A percentile compares a stretch with the other conserved stretches of the same genome.
phyloP scores from a whole-genome alignment of 129 eudicot genomes.

The Artemisia annua region DNA sequence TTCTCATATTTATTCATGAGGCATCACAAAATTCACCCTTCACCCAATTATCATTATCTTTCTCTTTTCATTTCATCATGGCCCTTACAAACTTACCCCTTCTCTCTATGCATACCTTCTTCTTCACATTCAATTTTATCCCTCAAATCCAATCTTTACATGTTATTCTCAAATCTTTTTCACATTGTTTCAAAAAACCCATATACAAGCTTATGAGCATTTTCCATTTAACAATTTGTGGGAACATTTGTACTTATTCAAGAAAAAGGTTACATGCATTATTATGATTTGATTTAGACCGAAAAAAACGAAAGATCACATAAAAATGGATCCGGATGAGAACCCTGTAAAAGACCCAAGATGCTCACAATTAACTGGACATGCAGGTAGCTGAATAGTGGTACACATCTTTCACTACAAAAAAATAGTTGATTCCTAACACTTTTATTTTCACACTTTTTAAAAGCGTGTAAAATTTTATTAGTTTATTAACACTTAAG shows the following conservation, averaged over 20 bases:
- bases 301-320: neutral
- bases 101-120: slow-evolving; percentile 18
- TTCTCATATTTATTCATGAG: slow-evolving; percentile 34
- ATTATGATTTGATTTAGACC: neutral
- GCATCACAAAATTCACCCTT: slow-evolving; percentile 28
- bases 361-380: slow-evolving; percentile 48
- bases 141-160: slow-evolving; percentile 24
- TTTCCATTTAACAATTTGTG: slow-evolving; percentile 8
- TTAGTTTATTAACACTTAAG: too few relatives aligned
- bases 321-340: slow-evolving; percentile 24
- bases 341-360: slow-evolving; percentile 15
- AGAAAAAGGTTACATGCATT: slow-evolving; percentile 13
- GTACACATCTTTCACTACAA: too few relatives aligned
- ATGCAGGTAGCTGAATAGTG: too few relatives aligned
- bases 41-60: slow-evolving; percentile 23
- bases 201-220: slow-evolving; percentile 8
- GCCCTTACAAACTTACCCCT: slow-evolving; percentile 8
- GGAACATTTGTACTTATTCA: slow-evolving; percentile 22
- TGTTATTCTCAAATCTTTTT: slow-evolving; percentile 7
- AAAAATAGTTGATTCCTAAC: too few relatives aligned
- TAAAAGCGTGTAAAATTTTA: too few relatives aligned
- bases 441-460: too few relatives aligned
- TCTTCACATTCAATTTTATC: slow-evolving; percentile 21
- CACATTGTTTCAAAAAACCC: slow-evolving; percentile 23
- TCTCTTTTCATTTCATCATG: slow-evolving; percentile 31